Evolutionary conservation across 192 early-diverging fungal species (phyloP), one percentile per base, ranked within the genome.

Genomic region (Gigaspora rosea): DNA sequence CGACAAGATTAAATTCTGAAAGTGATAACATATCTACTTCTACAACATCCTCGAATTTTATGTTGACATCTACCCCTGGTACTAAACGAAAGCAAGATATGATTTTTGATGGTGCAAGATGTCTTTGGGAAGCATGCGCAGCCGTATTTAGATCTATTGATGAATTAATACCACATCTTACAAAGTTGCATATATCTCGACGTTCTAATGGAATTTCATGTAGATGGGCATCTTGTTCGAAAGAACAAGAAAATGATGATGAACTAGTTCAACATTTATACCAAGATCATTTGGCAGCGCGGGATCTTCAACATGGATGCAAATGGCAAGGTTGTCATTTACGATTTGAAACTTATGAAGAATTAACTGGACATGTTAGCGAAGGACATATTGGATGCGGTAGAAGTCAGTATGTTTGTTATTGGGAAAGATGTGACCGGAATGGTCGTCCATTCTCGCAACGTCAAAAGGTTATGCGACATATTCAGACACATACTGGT

Each of bases 401-500:
- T 35, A 86, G 85, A 67, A 85, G 85, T 35, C 79, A 85, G 67
- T 89, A 89, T 71, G 71, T 83, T 5, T 89, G 88, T 49, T 76
- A 81, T 27, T 89, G 88, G 88, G 80, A 84, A 27, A 71, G 75
- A 33, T 89, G 88, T 64, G 82, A 85, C 35, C 74, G 88, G 3
- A 73, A 84, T 32, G 88, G 87, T 0, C 79, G 82, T 9, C 79
- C 80, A 48, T 89, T 89, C 61, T 82, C 79, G 1, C 86, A 87
- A 71, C 75, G 85, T 49, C 88, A 89, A 67, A 89, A 91, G 71
- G 84, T 88, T 41, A 87, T 93, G 86, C 80, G 94, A 36, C 95
- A 96, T 80, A 91, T 95, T 22, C 94, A 94, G 73, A 94, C 93
- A 46, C 95, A 93, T 84, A 92, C 90, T 27, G 84, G 79, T 80